phyloP scores from a whole-genome alignment of 2,329 filamentous ascomycete species.

The Hymenoscyphus linearis region DNA sequence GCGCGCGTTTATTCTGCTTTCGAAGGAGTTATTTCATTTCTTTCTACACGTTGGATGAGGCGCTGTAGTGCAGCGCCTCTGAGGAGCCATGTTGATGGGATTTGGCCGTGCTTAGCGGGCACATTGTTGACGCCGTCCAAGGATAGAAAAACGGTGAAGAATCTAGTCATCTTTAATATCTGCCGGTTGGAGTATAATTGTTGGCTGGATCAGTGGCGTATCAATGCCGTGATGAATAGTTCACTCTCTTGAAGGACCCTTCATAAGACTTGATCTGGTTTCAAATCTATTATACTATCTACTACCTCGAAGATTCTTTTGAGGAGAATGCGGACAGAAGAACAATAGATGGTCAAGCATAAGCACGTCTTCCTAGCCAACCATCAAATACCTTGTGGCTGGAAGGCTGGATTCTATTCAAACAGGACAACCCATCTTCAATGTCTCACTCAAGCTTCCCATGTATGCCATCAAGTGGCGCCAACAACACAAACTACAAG shows the following conservation, averaged over 20 bases:
- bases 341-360: too few species aligned
- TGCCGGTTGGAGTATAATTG: not conserved
- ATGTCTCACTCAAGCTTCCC: too few species aligned
- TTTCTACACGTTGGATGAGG: not conserved
- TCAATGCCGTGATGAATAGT: not conserved
- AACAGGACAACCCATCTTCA: too few species aligned
- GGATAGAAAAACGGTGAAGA: not conserved
- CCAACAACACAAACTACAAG: too few species aligned
- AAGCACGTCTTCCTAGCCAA: too few species aligned
- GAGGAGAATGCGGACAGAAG: too few species aligned
- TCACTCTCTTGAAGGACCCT: not conserved
- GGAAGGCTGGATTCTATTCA: too few species aligned
- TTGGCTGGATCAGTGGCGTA: not conserved
- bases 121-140: not conserved
- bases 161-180: not conserved
- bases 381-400: too few species aligned
- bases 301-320: too few species aligned
- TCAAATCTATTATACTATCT: too few species aligned
- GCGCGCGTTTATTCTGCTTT: slow-evolving; percentile 18
- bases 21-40: not conserved
- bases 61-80: not conserved
- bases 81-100: not conserved
- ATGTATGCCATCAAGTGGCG: too few species aligned
- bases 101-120: not conserved
- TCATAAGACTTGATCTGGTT: not conserved